Conservation (phyloP, 768 basidiomycete species). For the Russula compacta region DNA sequence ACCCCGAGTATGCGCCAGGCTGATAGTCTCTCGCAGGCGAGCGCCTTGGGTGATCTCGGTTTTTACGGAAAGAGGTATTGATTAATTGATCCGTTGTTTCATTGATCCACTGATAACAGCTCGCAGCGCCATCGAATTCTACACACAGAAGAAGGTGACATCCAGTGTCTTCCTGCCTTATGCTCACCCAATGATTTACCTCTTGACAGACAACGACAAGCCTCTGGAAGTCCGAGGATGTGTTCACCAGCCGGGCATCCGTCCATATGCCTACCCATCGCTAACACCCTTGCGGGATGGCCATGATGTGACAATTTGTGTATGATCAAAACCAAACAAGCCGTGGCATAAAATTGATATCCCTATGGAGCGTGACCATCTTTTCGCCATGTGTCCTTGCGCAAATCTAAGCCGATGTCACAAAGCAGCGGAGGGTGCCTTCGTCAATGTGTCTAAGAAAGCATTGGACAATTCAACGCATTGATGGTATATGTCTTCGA, state of each 20-base stretch:
- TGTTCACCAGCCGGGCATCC: constrained; percentile 66
- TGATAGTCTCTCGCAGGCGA: constrained; percentile 35
- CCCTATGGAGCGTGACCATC: background rate
- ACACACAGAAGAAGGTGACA: constrained; percentile 83
- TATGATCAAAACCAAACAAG: background rate
- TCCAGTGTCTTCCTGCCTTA: background rate
- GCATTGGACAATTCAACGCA: constrained; percentile 67
- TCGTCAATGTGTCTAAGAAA: constrained; percentile 59
- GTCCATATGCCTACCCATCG: constrained; percentile 81
- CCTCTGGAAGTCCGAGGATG: constrained; percentile 86
- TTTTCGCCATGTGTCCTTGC: background rate
- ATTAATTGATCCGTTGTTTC: constrained; percentile 1
- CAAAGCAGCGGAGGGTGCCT: constrained; percentile 20
- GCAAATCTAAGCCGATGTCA: background rate
- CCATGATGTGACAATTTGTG: background rate
- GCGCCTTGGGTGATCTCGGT: constrained; percentile 75
- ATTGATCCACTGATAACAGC: constrained; percentile 1
- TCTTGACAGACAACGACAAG: constrained; percentile 72
- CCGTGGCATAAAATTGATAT: background rate
- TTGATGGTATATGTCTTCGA: constrained; percentile 71
- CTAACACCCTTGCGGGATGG: constrained; percentile 26
- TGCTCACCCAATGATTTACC: background rate
- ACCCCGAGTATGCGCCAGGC: background rate
- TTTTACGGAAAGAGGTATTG: constrained; percentile 83
- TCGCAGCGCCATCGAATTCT: constrained; percentile 81